Base-by-base conservation (phyloP, 2,329 filamentous ascomycete genomes). In the Aotearoamyces nothofagi region DNA sequence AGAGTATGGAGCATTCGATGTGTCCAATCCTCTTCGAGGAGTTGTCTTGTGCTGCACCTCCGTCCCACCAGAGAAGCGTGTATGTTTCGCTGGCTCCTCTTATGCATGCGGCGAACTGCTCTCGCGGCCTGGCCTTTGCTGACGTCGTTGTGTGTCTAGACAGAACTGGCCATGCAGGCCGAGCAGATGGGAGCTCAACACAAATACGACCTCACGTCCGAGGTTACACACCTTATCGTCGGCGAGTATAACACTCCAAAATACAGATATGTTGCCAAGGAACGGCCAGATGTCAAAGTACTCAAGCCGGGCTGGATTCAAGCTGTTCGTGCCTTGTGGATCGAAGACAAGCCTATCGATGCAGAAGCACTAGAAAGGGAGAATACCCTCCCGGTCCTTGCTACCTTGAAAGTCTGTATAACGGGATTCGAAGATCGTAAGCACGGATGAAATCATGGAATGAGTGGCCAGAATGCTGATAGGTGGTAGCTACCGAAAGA, bases 151-250 rank as follows among this genome's bases (percentile, higher is more conserved):
- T 20, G 7, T 20, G 9, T 12, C 16, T 37, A 66, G 62, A 50
- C 55, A 24, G 60, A 70, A 30, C 62, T 83, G 27, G 69, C 68
- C 10, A 54, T 62, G 27, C 69, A 73, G 35, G 79, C 80, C 11
- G 55, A 62, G 38, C 72, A 93, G 48, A 83, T 98, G 61, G 90
- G 90, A 39, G 90, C 86, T 28, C 55, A 68, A 35, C 80, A 92
- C 62, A 84, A 80, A 44, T 78, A 84, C 52, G 86, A 98, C 52
- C 70, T 98, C 24, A 96, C 86, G n/a, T 81, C 80, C 32, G 83
- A 94, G 51, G 83, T 92, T 26, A 96, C 90, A 4, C 90, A 98
- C 57, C 72, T 98, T 26, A 69, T 98, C 38, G 82, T 93, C 36
- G 90, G 86, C 50, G 76, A 80, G 44, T 79, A 83, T 45, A 71